phyloP scores from a whole-genome alignment of 257 asterid species.

The Cruciata laevipes region DNA sequence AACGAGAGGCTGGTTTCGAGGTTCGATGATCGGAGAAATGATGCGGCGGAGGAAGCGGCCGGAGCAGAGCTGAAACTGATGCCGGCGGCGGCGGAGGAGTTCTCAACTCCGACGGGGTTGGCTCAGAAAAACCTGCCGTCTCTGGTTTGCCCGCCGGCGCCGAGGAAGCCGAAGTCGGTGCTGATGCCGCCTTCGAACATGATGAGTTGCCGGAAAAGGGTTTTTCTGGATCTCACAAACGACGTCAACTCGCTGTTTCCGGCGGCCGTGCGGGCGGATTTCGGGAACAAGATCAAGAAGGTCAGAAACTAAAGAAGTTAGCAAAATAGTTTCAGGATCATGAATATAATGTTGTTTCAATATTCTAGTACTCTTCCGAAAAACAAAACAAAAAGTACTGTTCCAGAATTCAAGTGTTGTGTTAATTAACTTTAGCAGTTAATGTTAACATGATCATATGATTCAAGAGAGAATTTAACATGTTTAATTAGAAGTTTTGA shows the following conservation, averaged over 20 bases:
- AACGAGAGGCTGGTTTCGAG: slow-evolving; percentile 2
- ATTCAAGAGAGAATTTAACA: neutral
- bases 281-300: slow-evolving; percentile 53
- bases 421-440: too few relatives aligned
- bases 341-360: neutral
- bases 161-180: slow-evolving; percentile 52
- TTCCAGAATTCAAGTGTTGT: too few relatives aligned
- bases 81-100: slow-evolving; percentile 21
- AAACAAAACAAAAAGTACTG: too few relatives aligned
- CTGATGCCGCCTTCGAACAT: slow-evolving; percentile 21
- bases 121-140: slow-evolving; percentile 15
- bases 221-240: slow-evolving; percentile 42
- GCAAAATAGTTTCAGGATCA: neutral
- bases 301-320: slow-evolving; percentile 25
- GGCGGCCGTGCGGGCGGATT: slow-evolving; percentile 32
- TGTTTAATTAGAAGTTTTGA: neutral
- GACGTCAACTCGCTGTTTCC: slow-evolving; percentile 53
- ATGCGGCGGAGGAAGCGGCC: neutral
- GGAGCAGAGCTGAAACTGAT: neutral
- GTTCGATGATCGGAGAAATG: neutral
- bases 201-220: slow-evolving; percentile 24
- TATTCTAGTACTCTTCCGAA: too few relatives aligned
- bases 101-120: slow-evolving; percentile 47
- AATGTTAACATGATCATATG: neutral
- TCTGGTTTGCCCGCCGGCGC: slow-evolving; percentile 51